phyloP scores from a whole-genome alignment of 1,139 yeast genomes.

The Lipomyces yarrowii region DNA sequence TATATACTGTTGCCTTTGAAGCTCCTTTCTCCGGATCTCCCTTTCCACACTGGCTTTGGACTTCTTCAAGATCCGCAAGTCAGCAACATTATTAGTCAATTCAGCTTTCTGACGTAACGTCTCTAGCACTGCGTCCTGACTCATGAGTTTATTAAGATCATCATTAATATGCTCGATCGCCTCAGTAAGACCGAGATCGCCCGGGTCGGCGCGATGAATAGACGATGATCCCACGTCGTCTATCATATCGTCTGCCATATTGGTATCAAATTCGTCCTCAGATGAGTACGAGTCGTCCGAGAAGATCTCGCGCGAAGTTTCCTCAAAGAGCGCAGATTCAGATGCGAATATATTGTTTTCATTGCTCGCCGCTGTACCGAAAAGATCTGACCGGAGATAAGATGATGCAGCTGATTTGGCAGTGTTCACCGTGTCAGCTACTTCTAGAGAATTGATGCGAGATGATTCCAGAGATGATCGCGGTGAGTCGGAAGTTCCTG shows the following conservation, averaged over 20 bases:
- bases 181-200: conserved; percentile 65
- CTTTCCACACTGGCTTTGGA: conserved; percentile 66
- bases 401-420: conserved; percentile 8
- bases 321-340: conserved; percentile 29
- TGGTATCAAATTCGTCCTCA: conserved; percentile 48
- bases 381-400: conserved; percentile 27
- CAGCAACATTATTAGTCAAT: conserved; percentile 71
- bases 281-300: conserved; percentile 28
- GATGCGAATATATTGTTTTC: conserved; percentile 22
- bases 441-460: conserved; percentile 3
- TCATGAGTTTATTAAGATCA: conserved; percentile 63
- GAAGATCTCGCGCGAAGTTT: conserved; percentile 29
- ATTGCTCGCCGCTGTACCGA: conserved; percentile 25
- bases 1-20: conserved; percentile 76
- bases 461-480: conserved; percentile 26
- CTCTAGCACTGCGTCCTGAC: conserved; percentile 64
- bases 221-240: conserved; percentile 34
- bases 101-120: conserved; percentile 80
- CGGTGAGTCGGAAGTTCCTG: conserved; percentile 10
- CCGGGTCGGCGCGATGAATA: conserved; percentile 62
- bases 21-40: conserved; percentile 70
- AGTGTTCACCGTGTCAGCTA: conserved; percentile 10
- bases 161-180: conserved; percentile 59
- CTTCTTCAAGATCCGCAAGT: conserved; percentile 65
- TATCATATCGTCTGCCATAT: conserved; percentile 37